phyloP scores from a whole-genome alignment of 495 filamentous ascomycete genomes.

The Hypoxylon crocopeplum region DNA sequence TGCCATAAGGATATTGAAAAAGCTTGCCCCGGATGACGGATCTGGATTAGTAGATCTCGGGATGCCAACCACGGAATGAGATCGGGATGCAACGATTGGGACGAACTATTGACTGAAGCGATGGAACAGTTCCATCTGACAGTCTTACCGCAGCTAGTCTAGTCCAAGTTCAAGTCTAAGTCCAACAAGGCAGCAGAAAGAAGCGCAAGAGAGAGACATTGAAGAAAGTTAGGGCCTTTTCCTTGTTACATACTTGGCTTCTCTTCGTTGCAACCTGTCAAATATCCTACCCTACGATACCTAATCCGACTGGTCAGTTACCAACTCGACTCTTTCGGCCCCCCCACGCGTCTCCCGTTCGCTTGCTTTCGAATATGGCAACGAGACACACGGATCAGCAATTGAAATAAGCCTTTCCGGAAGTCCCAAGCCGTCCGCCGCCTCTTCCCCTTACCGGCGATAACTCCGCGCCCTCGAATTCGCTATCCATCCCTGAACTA shows the following conservation, averaged over 20 bases:
- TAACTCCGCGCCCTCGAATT: slow-evolving; percentile 21
- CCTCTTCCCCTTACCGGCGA: slow-evolving; percentile 16
- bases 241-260: slow-evolving; percentile 16
- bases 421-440: slow-evolving; percentile 27
- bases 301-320: slow-evolving; percentile 22
- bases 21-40: slow-evolving; percentile 35
- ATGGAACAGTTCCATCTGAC: slow-evolving; percentile 1
- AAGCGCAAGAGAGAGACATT: background rate
- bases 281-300: no score
- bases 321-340: background rate
- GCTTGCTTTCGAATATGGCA: background rate
- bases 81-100: slow-evolving; percentile 31
- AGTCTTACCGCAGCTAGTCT: slow-evolving; percentile 11
- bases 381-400: slow-evolving; percentile 1
- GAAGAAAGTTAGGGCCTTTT: slow-evolving; percentile 1
- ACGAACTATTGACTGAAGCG: slow-evolving; percentile 12
- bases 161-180: no score
- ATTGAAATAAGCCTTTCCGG: slow-evolving; percentile 32
- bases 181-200: background rate
- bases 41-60: slow-evolving; percentile 38
- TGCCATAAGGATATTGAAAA: slow-evolving; percentile 3
- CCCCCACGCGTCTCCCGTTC: slow-evolving; percentile 8
- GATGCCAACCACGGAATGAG: slow-evolving; percentile 29
- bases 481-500: background rate
- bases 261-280: slow-evolving; percentile 15